A percentile compares a stretch with the other conserved stretches of the same genome.
These are phyloP conservation scores for Pichia deserticola DNA, from an alignment of 805 yeast species.

Conservation along the genomic window DNA sequence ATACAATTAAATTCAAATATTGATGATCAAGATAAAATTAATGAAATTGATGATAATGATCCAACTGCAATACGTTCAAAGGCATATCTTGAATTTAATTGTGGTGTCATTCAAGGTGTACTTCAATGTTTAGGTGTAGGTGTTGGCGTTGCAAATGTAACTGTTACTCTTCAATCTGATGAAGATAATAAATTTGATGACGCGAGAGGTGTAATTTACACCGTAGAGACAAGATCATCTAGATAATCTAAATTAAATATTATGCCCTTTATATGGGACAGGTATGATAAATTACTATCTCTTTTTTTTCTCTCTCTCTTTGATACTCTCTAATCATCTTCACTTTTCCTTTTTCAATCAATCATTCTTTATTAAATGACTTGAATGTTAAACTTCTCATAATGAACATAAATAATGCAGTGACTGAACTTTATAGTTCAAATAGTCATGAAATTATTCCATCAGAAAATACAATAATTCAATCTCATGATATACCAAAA, in stretches of 20 bases:
- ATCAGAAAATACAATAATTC: not conserved
- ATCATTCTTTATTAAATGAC: no score
- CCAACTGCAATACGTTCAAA: conserved; percentile 52
- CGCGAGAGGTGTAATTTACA: conserved; percentile 1
- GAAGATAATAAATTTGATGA: not conserved
- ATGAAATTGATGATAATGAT: not conserved
- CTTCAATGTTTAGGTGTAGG: conserved; percentile 1
- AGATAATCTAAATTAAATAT: no score
- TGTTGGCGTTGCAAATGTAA: not conserved
- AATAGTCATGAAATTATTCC: not conserved
- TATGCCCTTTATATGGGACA: not conserved
- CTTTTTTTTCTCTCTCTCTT: no score
- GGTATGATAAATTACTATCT: not conserved
- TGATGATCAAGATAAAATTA: no score
- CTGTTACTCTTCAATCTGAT: not conserved
- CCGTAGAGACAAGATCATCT: not conserved
- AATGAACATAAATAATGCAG: conserved; percentile 8
- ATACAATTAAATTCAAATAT: no score
- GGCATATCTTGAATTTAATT: conserved; percentile 21
- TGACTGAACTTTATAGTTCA: not conserved
- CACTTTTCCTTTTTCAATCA: no score
- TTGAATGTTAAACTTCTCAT: no score
- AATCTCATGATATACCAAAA: conserved; percentile 20
- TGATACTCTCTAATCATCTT: no score
- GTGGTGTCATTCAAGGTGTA: conserved; percentile 3